A percentile compares a stretch with the other conserved stretches of the same genome.
These are phyloP conservation scores for Gloeophyllum trabeum DNA, from an alignment of 768 basidiomycete species.

Conservation along the genomic window DNA sequence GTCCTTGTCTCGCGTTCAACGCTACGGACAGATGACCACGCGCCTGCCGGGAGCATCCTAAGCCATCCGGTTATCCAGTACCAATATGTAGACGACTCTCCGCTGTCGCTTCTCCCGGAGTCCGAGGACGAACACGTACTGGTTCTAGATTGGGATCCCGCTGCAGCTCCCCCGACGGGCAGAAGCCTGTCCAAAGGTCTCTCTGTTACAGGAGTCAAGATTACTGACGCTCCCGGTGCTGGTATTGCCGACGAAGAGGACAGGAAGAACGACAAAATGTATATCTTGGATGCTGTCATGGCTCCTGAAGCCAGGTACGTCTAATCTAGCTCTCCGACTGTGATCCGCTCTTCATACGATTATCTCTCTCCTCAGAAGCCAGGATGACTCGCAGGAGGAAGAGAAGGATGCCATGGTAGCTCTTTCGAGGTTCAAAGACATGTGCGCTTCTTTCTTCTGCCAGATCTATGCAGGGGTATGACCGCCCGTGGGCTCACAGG, in stretches of 20 bases:
- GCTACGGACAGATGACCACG: conserved; percentile 25
- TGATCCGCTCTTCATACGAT: neutral
- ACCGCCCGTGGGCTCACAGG: too few relatives aligned
- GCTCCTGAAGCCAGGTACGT: conserved; percentile 39
- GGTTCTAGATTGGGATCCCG: conserved; percentile 51
- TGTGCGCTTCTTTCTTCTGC: conserved; percentile 23
- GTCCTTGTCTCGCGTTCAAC: conserved; percentile 54
- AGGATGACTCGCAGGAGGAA: too few relatives aligned
- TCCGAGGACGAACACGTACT: conserved; percentile 60
- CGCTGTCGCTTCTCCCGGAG: conserved; percentile 50
- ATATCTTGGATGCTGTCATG: conserved; percentile 55
- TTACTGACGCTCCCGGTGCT: conserved; percentile 67
- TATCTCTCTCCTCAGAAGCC: too few relatives aligned
- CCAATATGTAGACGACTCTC: conserved; percentile 72
- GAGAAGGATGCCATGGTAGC: too few relatives aligned
- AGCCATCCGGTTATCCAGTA: conserved; percentile 70
- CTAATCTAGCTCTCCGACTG: neutral
- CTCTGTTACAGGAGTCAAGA: conserved; percentile 45
- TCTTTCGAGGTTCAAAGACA: conserved; percentile 56
- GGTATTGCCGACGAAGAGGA: conserved; percentile 34
- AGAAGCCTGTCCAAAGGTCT: conserved; percentile 38
- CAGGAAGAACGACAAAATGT: conserved; percentile 53
- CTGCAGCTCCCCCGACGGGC: conserved; percentile 28
- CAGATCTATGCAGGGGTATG: too few relatives aligned
- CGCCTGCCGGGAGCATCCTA: conserved; percentile 25